Conservation (phyloP, 2,329 filamentous ascomycete species). For the Elsinoe ampelina region DNA sequence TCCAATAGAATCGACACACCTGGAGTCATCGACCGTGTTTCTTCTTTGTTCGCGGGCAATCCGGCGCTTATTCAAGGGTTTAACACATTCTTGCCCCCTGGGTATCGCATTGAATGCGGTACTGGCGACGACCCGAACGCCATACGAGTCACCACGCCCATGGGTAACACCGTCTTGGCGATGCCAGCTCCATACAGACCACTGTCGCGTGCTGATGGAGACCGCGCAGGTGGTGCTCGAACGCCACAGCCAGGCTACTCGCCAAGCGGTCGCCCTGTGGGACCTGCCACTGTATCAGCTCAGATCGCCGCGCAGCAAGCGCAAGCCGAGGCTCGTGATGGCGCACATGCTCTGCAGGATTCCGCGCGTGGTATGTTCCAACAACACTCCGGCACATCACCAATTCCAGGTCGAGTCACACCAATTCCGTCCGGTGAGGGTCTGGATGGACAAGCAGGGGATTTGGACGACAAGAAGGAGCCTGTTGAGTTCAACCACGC, state of each 20-base stretch:
- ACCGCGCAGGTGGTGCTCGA: constrained; percentile 29
- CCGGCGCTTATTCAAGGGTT: constrained; percentile 81
- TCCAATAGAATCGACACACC: constrained; percentile 73
- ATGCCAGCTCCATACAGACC: constrained; percentile 52
- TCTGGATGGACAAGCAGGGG: constrained; percentile 45
- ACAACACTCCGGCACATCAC: constrained; percentile 25
- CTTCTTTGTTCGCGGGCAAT: constrained; percentile 88
- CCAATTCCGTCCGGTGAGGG: constrained; percentile 45
- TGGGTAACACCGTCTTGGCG: constrained; percentile 90
- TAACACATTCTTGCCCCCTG: constrained; percentile 88
- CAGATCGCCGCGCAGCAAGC: constrained; percentile 25
- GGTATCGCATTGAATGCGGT: constrained; percentile 94
- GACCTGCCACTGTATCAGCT: constrained; percentile 29
- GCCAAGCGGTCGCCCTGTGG: constrained; percentile 35
- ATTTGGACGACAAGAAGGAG: constrained; percentile 55
- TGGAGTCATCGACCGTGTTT: constrained; percentile 93
- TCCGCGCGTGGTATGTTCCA: neutral
- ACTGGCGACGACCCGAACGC: constrained; percentile 89
- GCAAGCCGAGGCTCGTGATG: constrained; percentile 16
- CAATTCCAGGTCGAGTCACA: constrained; percentile 36
- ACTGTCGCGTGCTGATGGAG: constrained; percentile 33
- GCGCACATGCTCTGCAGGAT: constrained; percentile 31
- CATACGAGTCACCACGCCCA: constrained; percentile 92
- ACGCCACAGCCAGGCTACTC: constrained; percentile 32
- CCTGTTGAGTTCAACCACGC: constrained; percentile 99